These are phyloP conservation scores for Neohortaea acidophila DNA, from an alignment of 495 filamentous ascomycete species.

Conservation along the genomic window DNA sequence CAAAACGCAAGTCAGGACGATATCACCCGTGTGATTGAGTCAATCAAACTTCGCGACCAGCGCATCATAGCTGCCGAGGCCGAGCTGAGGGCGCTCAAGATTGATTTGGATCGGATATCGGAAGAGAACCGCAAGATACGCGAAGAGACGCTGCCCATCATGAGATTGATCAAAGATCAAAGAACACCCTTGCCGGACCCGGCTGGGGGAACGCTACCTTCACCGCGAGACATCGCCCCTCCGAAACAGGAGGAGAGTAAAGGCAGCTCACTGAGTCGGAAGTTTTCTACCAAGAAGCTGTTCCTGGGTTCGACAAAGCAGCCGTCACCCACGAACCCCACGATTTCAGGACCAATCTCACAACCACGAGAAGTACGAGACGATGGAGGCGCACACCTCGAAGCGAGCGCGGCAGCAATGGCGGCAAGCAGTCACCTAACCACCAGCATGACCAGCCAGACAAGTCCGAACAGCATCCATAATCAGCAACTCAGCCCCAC, in stretches of 20 bases:
- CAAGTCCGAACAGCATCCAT: slow-evolving; percentile 56
- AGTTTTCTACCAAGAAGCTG: slow-evolving; percentile 83
- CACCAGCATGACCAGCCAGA: slow-evolving; percentile 41
- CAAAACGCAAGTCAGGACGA: slow-evolving; percentile 81
- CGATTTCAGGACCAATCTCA: slow-evolving; percentile 18
- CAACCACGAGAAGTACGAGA: slow-evolving; percentile 25
- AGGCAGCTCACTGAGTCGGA: slow-evolving; percentile 47
- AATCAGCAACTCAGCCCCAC: slow-evolving; percentile 38
- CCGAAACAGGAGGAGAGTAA: slow-evolving; percentile 21
- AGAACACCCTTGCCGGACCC: slow-evolving; percentile 68
- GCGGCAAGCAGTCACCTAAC: slow-evolving; percentile 64
- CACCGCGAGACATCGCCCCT: slow-evolving; percentile 26
- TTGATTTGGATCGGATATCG: slow-evolving; percentile 28
- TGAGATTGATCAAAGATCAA: slow-evolving; percentile 77
- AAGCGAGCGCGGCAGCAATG: slow-evolving; percentile 51
- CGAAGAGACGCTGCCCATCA: slow-evolving; percentile 78
- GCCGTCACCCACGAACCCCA: slow-evolving; percentile 53
- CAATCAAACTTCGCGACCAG: slow-evolving; percentile 74
- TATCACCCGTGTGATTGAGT: slow-evolving; percentile 72
- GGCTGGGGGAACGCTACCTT: slow-evolving; percentile 22
- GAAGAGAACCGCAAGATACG: slow-evolving; percentile 74
- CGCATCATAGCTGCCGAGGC: slow-evolving; percentile 64
- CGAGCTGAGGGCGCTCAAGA: slow-evolving; percentile 56
- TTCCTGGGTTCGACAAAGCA: slow-evolving; percentile 76
- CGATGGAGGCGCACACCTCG: slow-evolving; percentile 34